Base-by-base conservation (phyloP, 768 basidiomycete species). In the Termitomyces sp. region DNA sequence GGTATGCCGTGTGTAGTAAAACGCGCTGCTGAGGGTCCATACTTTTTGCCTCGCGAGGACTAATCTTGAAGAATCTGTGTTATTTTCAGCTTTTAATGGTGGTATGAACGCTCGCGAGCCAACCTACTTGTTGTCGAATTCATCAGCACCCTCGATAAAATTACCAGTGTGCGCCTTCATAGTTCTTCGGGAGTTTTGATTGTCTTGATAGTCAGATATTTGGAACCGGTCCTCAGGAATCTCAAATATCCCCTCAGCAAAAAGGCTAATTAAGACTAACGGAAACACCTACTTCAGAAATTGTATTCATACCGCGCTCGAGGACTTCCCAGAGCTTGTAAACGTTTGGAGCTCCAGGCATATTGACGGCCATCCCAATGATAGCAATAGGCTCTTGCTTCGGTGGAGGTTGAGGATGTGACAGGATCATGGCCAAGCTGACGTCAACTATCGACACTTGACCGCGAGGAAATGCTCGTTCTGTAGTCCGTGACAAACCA, bases 11-110 rank as follows among this genome's bases (percentile, higher is more conserved):
- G 38, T 86, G 86, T 16, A 90, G 75, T 5, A 90, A 71, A 34
- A 90, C 62, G 5, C 89, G 79, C 60, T 89, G 87, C 61, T 90
- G 88, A 7, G 89, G 88, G 63, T 90, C 86, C 87, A 90, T 90
- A 66, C 75, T 82, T 58, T 73, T 81, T 14, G 89, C 88, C 68
- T 90, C 89, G 5, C 89, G 80, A 2, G 89, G 88, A 40, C 83
- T 87, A 44, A 89, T 80, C 41, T 80, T 82, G 75, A 90, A 91
- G 65, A 89, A 88, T 56, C 75, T 77, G 17, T 21, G 34, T 35
- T 21, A 10, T 29, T 41, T 42, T 29, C 21, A 49, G 12, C 14
- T 27, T 35, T 23, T 40, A 38, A 23, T n/a, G 34, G 3, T 6
- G 11, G 8, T 17, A n/a, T 46, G 44, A 23, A 23, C 23, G 14